Conservation (phyloP, 2,329 filamentous ascomycete genomes). For the Aspergillus quadricinctus region DNA sequence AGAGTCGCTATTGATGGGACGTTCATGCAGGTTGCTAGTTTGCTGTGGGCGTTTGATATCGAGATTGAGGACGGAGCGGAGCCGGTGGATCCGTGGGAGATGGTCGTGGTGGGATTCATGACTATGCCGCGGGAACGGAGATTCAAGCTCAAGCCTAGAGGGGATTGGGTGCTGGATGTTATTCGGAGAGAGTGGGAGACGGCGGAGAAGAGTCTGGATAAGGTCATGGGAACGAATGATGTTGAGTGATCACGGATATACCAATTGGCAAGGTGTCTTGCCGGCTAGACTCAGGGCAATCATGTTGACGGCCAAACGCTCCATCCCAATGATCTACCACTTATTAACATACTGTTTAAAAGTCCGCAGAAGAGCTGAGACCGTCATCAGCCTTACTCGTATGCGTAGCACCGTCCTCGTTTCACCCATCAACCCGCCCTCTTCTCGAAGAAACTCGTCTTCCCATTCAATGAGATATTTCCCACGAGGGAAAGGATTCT, state of each 20-base stretch:
- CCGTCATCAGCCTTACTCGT: too few relatives aligned
- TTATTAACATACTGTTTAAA: too few relatives aligned
- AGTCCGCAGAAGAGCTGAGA: too few relatives aligned
- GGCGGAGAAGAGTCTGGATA: slow-evolving; percentile 12
- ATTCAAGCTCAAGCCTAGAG: slow-evolving; percentile 17
- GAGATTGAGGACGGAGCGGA: slow-evolving; percentile 8
- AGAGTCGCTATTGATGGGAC: slow-evolving; percentile 18
- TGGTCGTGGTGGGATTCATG: slow-evolving; percentile 23
- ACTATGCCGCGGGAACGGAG: slow-evolving; percentile 15
- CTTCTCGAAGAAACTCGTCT: too few relatives aligned
- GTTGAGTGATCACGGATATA: slow-evolving; percentile 6
- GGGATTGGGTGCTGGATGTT: slow-evolving; percentile 11
- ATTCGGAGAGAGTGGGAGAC: slow-evolving; percentile 15
- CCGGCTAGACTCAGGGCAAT: too few relatives aligned
- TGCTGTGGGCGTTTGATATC: slow-evolving; percentile 23
- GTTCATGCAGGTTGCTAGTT: slow-evolving; percentile 18
- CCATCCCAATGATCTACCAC: too few relatives aligned
- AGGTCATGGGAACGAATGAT: slow-evolving; percentile 16
- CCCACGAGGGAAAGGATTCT: too few relatives aligned
- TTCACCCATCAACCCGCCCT: too few relatives aligned
- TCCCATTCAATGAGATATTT: too few relatives aligned
- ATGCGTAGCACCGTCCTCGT: too few relatives aligned
- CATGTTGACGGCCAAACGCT: too few relatives aligned
- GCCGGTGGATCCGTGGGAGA: slow-evolving; percentile 17
- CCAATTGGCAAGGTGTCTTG: too few relatives aligned